These are phyloP conservation scores for Durotheca rogersii DNA, from an alignment of 495 filamentous ascomycete species.

Conservation along the genomic window DNA sequence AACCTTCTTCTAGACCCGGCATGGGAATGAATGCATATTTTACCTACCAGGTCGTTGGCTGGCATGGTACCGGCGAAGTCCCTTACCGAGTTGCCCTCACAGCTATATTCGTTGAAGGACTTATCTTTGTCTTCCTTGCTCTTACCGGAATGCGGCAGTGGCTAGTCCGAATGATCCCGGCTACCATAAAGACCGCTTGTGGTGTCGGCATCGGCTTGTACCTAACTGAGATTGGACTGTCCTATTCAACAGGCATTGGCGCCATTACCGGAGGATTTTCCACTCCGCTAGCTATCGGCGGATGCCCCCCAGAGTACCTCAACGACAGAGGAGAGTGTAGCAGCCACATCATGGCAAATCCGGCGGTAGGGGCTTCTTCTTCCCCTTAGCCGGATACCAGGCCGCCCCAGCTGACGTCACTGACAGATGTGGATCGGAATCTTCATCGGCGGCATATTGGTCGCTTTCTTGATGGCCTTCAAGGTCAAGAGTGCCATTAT, in stretches of 20 bases:
- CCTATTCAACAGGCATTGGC: constrained; percentile 74
- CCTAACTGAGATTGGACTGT: constrained; percentile 74
- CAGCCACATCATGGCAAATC: constrained; percentile 63
- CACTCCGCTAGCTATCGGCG: constrained; percentile 69
- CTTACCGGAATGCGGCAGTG: constrained; percentile 79
- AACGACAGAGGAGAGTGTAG: constrained; percentile 40
- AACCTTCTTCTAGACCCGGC: constrained; percentile 56
- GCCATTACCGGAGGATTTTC: constrained; percentile 57
- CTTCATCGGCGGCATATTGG: constrained; percentile 73
- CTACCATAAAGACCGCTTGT: constrained; percentile 77
- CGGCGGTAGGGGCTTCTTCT: constrained; percentile 48
- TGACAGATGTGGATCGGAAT: constrained; percentile 72
- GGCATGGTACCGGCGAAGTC: constrained; percentile 65
- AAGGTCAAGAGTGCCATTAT: constrained; percentile 76
- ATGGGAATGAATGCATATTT: constrained; percentile 88
- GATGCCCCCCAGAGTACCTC: constrained; percentile 54
- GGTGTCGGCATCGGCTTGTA: constrained; percentile 80
- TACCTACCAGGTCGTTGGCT: constrained; percentile 80
- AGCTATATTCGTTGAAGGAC: constrained; percentile 80
- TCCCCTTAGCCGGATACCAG: background rate
- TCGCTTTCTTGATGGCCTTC: constrained; percentile 76
- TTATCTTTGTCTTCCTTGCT: constrained; percentile 64
- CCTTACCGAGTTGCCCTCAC: constrained; percentile 70
- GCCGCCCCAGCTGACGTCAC: constrained; percentile 19
- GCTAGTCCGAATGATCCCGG: constrained; percentile 76